Conservation (phyloP, 805 yeast species). For the Saturnispora mendoncae region DNA sequence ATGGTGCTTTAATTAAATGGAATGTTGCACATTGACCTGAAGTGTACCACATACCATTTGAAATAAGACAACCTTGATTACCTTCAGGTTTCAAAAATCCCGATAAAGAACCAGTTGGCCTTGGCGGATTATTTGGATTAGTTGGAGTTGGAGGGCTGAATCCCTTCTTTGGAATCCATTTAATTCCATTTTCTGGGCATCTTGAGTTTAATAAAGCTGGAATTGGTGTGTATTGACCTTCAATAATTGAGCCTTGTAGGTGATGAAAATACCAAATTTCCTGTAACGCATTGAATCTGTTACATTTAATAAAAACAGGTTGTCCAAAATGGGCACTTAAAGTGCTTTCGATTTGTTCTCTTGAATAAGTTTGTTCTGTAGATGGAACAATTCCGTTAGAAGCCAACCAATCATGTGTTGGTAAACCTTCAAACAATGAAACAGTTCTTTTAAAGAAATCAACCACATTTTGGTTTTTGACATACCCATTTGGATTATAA, state of each 20-base stretch:
- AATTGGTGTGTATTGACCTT: conserved; percentile 56
- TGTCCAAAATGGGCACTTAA: conserved; percentile 43
- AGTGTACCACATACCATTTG: conserved; percentile 77
- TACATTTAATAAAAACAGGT: conserved; percentile 55
- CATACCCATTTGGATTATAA: conserved; percentile 34
- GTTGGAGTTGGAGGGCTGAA: conserved; percentile 27
- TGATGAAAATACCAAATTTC: conserved; percentile 79
- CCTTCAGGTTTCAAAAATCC: conserved; percentile 45
- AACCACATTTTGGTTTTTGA: conserved; percentile 40
- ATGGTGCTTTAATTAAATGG: conserved; percentile 44
- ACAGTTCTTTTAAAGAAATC: conserved; percentile 63
- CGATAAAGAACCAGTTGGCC: conserved; percentile 28
- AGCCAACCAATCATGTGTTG: conserved; percentile 60
- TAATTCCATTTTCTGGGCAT: conserved; percentile 66
- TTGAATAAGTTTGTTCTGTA: conserved; percentile 44
- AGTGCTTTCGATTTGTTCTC: conserved; percentile 45
- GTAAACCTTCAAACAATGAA: conserved; percentile 45
- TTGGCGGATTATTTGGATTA: conserved; percentile 16
- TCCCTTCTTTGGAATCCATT: conserved; percentile 54
- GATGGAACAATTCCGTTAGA: conserved; percentile 68
- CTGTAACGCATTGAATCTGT: conserved; percentile 40
- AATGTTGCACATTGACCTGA: conserved; percentile 83
- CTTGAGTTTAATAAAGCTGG: conserved; percentile 47
- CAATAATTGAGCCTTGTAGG: conserved; percentile 61
- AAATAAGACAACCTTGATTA: conserved; percentile 68